Evolutionary conservation across 495 filamentous ascomycete genomes (phyloP).

Genomic region (Xylaria sp.): DNA sequence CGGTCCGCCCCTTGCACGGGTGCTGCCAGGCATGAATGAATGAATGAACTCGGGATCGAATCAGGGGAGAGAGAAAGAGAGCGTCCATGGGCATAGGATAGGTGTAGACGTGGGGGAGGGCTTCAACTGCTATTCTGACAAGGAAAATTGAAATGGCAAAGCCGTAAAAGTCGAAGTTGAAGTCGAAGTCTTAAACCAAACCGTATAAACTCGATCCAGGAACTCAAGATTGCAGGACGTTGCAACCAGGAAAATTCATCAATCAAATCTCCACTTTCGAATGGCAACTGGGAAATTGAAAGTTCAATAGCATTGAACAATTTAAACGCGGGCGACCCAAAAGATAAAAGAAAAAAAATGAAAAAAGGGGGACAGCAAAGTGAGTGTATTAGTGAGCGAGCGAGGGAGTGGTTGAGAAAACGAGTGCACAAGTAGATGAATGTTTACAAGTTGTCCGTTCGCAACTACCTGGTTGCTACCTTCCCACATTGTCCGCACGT

Average conservation of each 20-base stretch:
- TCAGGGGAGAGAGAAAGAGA: background rate
- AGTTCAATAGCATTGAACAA: no score
- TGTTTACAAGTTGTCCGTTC: background rate
- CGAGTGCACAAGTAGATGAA: background rate
- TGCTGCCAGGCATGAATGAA: background rate
- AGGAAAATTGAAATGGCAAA: background rate
- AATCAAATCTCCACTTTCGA: no score
- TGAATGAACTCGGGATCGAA: background rate
- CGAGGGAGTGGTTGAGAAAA: background rate
- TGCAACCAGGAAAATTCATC: no score
- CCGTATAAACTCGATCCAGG: no score
- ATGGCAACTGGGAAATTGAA: no score
- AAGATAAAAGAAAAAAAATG: background rate
- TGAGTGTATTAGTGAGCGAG: no score
- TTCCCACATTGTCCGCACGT: background rate
- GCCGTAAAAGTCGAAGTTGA: no score
- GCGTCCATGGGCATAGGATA: no score
- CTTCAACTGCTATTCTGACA: background rate
- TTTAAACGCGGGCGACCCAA: background rate
- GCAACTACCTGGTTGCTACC: background rate
- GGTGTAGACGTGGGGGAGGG: background rate
- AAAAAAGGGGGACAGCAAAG: background rate
- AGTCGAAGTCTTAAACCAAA: no score
- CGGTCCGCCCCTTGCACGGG: background rate
- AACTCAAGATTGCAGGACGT: no score